These are phyloP conservation scores for Rhizophagus prolifer DNA, from an alignment of 192 early-diverging fungal genomes.

Conservation along the genomic window DNA sequence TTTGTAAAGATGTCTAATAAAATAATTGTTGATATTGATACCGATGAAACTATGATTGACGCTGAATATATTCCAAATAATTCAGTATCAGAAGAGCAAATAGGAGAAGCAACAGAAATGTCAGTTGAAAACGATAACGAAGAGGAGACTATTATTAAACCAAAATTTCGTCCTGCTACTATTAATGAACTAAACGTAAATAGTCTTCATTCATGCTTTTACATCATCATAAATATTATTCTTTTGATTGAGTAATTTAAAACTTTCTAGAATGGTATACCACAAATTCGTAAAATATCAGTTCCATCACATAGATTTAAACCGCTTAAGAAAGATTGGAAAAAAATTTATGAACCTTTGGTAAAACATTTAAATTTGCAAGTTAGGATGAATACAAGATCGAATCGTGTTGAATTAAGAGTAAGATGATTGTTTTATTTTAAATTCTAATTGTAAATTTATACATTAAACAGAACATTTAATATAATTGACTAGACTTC, in stretches of 20 bases:
- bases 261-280: slow-evolving; percentile 33
- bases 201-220: no score
- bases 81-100: not conserved
- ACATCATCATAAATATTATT: no score
- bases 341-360: slow-evolving; percentile 94
- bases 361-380: slow-evolving; percentile 96
- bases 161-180: not conserved
- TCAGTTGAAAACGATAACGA: not conserved
- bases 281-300: slow-evolving; percentile 75
- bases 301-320: slow-evolving; percentile 94
- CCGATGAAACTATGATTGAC: not conserved
- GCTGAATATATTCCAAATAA: not conserved
- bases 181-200: not conserved
- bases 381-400: slow-evolving; percentile 91
- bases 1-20: not conserved
- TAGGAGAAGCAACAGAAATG: not conserved
- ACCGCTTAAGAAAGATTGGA: slow-evolving; percentile 90
- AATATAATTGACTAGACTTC: slow-evolving; percentile 52
- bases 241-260: not conserved
- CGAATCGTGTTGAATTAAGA: slow-evolving; percentile 85
- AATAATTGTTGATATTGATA: not conserved
- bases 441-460: not conserved
- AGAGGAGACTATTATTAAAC: not conserved
- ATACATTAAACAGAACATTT: not conserved
- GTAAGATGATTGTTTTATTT: slow-evolving; percentile 34